Conservation (phyloP, 176 grass and related monocot species). For the Chloris gayana region DNA sequence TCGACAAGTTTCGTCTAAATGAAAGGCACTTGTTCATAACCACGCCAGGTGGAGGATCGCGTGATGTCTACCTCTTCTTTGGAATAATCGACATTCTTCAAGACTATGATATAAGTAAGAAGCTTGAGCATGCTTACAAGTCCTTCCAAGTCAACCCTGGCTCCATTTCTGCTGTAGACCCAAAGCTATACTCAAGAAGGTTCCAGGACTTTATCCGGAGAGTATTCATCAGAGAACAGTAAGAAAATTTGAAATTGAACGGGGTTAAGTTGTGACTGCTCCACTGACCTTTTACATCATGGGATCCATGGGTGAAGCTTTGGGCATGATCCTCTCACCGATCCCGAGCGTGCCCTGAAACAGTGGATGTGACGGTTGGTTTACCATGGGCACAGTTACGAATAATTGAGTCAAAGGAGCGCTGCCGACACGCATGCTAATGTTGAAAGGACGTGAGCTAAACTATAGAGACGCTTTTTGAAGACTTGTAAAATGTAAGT, state of each 20-base stretch:
- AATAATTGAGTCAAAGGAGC: conserved; percentile 46
- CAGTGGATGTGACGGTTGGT: conserved; percentile 33
- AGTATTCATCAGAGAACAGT: conserved; percentile 63
- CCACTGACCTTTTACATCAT: conserved; percentile 46
- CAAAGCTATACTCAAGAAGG: conserved; percentile 84
- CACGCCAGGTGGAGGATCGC: conserved; percentile 34
- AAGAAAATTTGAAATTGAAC: conserved; percentile 19
- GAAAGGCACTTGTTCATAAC: conserved; percentile 53
- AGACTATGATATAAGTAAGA: conserved; percentile 75
- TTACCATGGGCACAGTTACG: conserved; percentile 30
- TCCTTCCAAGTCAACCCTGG: conserved; percentile 80
- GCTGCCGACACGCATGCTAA: conserved; percentile 62
- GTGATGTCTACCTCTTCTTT: conserved; percentile 81
- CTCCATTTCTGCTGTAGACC: conserved; percentile 80
- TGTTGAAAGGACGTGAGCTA: conserved; percentile 41
- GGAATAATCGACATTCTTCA: conserved; percentile 83
- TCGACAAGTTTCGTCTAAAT: conserved; percentile 46
- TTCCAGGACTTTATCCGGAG: conserved; percentile 83
- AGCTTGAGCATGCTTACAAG: conserved; percentile 86
- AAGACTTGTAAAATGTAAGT: conserved; percentile 51
- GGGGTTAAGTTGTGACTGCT: neutral
- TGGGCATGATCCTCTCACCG: conserved; percentile 36
- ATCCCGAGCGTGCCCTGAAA: conserved; percentile 55
- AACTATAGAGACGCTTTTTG: conserved; percentile 46
- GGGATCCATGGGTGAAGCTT: conserved; percentile 47